A percentile compares a stretch with the other conserved stretches of the same genome.
These are phyloP conservation scores for Emergomyces orientalis DNA, from an alignment of 2,329 filamentous ascomycete genomes.

Conservation along the genomic window DNA sequence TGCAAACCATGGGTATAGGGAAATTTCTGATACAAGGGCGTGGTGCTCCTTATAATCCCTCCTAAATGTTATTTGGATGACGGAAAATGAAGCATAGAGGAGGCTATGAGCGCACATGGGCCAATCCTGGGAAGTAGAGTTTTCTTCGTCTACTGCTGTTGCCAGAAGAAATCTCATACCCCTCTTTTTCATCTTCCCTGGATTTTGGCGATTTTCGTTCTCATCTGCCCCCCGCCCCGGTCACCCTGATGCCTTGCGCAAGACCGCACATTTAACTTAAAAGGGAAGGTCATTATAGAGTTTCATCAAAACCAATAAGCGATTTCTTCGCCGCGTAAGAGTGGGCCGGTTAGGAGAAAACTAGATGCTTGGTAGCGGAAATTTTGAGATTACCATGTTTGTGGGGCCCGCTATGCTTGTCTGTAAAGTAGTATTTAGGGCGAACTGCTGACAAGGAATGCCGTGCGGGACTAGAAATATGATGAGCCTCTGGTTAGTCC, in stretches of 20 bases:
- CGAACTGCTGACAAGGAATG: neutral
- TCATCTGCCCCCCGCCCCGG: neutral
- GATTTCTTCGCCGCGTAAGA: neutral
- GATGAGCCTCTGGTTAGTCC: neutral
- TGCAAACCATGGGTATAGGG: neutral
- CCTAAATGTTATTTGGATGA: neutral
- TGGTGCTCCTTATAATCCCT: neutral
- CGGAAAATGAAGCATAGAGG: neutral
- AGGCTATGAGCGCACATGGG: neutral
- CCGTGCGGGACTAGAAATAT: neutral
- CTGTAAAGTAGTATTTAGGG: neutral
- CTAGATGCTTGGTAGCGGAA: neutral
- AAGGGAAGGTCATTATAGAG: neutral
- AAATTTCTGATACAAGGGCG: neutral
- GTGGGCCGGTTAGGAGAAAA: neutral
- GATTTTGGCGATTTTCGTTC: neutral
- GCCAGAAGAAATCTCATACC: neutral
- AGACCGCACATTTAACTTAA: neutral
- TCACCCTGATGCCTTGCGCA: neutral
- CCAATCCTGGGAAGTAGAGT: neutral
- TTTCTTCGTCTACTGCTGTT: neutral
- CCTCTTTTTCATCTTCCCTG: neutral
- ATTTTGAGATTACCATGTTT: neutral
- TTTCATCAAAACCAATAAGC: too few species aligned
- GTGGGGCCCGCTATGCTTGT: neutral